Conservation (phyloP, 78 protist species). For the Pelomyxa schiedti region DNA sequence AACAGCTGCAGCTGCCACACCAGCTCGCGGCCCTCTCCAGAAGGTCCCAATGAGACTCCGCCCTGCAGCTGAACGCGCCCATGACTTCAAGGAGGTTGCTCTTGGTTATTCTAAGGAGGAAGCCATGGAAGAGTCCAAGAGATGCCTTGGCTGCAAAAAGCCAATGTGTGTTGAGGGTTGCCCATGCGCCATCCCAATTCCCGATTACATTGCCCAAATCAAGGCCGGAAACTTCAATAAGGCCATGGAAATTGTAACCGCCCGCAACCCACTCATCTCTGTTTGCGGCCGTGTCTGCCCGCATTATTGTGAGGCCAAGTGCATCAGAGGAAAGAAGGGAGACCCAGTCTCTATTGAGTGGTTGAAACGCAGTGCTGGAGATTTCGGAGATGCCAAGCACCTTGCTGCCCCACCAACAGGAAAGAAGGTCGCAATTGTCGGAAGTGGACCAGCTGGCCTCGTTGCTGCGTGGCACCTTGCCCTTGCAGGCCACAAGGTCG, state of each 20-base stretch:
- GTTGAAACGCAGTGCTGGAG: not conserved
- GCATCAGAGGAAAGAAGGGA: not conserved
- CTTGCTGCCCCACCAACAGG: conserved; percentile 17
- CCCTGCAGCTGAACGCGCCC: not conserved
- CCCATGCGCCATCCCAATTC: not conserved
- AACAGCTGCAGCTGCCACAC: not conserved
- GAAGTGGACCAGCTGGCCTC: conserved; percentile 81
- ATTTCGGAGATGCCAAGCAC: not conserved
- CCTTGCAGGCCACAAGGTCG: conserved; percentile 66
- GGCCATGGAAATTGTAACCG: not conserved
- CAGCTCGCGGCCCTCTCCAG: not conserved
- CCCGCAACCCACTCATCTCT: not conserved
- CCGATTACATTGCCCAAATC: not conserved
- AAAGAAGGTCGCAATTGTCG: conserved; percentile 63
- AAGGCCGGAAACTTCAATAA: not conserved
- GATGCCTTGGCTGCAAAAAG: not conserved
- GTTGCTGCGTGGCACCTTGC: conserved; percentile 60
- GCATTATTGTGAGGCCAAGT: not conserved
- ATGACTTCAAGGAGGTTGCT: not conserved
- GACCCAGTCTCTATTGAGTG: not conserved
- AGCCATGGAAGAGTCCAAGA: not conserved
- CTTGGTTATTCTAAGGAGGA: not conserved
- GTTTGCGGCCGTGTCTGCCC: not conserved
- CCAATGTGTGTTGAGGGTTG: not conserved
- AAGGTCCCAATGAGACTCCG: not conserved